A percentile compares a stretch with the other conserved stretches of the same genome.
Evolutionary conservation across 2,329 filamentous ascomycete genomes (phyloP).

Genomic region (Chaetomium globosum): DNA sequence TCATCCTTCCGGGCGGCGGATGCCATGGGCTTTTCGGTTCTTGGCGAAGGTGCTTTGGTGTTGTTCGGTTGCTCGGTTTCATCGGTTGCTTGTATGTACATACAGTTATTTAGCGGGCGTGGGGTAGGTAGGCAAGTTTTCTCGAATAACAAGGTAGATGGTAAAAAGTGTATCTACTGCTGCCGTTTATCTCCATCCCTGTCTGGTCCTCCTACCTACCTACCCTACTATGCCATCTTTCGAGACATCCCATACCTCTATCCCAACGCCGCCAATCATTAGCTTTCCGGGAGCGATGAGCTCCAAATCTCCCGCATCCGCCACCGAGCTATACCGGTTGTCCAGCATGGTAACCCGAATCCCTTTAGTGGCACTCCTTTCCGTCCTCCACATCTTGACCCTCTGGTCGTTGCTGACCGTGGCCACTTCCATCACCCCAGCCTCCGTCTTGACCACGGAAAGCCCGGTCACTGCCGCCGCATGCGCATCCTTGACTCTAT

Average conservation of each 20-base stretch:
- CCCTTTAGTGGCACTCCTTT: conserved; percentile 13
- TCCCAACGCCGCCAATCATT: conserved; percentile 51
- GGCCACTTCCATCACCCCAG: conserved; percentile 41
- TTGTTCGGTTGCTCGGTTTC: conserved; percentile 2
- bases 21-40: not conserved
- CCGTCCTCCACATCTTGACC: conserved; percentile 57
- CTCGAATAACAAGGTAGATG: not conserved
- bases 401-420: conserved; percentile 64
- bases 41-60: not conserved
- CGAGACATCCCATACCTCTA: conserved; percentile 49
- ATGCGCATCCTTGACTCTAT: conserved; percentile 61
- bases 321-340: conserved; percentile 60
- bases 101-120: not conserved
- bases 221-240: not conserved
- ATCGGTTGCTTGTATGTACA: not conserved
- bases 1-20: not conserved
- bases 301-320: conserved; percentile 59
- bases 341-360: conserved; percentile 48
- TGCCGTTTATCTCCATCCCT: not conserved
- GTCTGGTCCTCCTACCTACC: not conserved
- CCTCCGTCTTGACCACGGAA: conserved; percentile 41
- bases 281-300: conserved; percentile 42
- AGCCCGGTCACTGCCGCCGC: conserved; percentile 70
- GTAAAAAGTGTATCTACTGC: not conserved
- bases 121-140: not conserved